A percentile compares a stretch with the other conserved stretches of the same genome.
These are phyloP conservation scores for Apium graveolens DNA, from an alignment of 129 eudicot genomes.

Conservation along the genomic window DNA sequence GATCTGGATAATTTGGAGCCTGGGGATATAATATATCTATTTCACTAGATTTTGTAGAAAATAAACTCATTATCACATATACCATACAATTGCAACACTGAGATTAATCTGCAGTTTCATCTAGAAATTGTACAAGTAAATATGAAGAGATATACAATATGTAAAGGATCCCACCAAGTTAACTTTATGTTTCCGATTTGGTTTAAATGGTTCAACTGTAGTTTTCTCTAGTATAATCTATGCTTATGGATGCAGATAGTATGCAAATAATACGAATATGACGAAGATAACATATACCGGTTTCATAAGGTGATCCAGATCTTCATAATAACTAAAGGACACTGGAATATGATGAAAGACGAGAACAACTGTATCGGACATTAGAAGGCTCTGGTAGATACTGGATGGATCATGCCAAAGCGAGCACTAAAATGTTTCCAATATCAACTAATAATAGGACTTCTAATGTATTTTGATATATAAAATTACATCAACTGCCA, in stretches of 20 bases:
- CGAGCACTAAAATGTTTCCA: background rate
- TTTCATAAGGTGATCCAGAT: background rate
- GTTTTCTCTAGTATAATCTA: background rate
- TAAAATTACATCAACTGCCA: background rate
- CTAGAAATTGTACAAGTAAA: background rate
- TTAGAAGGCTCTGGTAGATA: background rate
- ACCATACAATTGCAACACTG: background rate
- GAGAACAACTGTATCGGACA: background rate
- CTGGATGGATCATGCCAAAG: background rate
- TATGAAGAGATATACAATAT: background rate
- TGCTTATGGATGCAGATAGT: background rate
- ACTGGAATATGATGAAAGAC: background rate
- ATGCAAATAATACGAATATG: background rate
- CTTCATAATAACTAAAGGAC: background rate
- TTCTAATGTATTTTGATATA: background rate
- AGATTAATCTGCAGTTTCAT: background rate
- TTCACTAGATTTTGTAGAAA: background rate
- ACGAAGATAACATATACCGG: background rate
- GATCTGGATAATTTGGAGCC: slow-evolving; percentile 93
- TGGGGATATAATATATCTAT: slow-evolving; percentile 21
- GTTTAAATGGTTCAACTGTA: background rate
- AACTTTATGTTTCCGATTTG: background rate
- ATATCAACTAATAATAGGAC: background rate
- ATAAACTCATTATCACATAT: background rate
- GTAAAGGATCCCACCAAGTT: background rate